Conservation (phyloP, 1,284 basidiomycete genomes). For the Papiliotrema nemorosa region DNA sequence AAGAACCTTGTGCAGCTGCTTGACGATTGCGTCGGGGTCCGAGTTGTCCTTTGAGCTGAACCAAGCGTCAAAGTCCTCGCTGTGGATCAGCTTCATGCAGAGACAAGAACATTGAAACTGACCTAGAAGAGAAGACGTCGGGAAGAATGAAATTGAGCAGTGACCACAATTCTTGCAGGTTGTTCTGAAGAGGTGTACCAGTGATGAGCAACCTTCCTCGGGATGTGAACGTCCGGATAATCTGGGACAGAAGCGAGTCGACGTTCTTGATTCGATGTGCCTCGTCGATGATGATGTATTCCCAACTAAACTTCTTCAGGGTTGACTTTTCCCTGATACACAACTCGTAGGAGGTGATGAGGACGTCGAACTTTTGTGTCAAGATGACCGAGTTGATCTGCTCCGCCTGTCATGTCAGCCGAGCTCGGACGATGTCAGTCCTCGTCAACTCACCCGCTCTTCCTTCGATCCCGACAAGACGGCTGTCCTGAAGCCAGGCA, state of each 20-base stretch:
- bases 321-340: slow-evolving; percentile 90
- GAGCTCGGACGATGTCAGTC: not conserved
- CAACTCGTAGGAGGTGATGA: slow-evolving; percentile 96
- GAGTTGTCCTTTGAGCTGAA: slow-evolving; percentile 70
- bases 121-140: slow-evolving; percentile 52
- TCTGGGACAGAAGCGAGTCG: slow-evolving; percentile 92
- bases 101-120: slow-evolving; percentile 5
- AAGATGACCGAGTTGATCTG: slow-evolving; percentile 76
- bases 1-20: slow-evolving; percentile 95
- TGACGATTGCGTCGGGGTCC: slow-evolving; percentile 84
- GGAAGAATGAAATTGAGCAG: slow-evolving; percentile 90
- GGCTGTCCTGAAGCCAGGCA: slow-evolving; percentile 80
- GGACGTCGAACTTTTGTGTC: slow-evolving; percentile 86
- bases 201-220: slow-evolving; percentile 91
- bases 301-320: slow-evolving; percentile 92
- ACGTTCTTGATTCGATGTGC: slow-evolving; percentile 99
- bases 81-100: slow-evolving; percentile 34
- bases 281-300: slow-evolving; percentile 98
- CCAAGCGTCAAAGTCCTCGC: slow-evolving; percentile 72
- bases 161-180: slow-evolving; percentile 94
- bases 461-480: slow-evolving; percentile 84
- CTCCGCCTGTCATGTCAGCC: slow-evolving; percentile 53
- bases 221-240: slow-evolving; percentile 86
- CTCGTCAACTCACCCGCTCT: slow-evolving; percentile 60
- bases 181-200: slow-evolving; percentile 96